Evolutionary conservation across 2,329 filamentous ascomycete genomes (phyloP).

Genomic region (Claviceps sorghi): DNA sequence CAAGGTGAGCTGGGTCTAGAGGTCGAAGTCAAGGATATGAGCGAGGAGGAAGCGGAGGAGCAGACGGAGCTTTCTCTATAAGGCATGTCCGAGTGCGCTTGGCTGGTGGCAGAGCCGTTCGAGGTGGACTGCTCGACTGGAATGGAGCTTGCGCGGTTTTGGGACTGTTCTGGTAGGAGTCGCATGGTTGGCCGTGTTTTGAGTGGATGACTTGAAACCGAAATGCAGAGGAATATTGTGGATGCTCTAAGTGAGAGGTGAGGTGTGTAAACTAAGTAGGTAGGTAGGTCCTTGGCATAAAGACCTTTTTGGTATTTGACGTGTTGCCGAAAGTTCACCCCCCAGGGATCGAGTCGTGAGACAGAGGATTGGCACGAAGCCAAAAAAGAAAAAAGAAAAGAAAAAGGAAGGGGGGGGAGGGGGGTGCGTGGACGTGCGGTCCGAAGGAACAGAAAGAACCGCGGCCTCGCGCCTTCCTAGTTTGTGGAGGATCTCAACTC

Average conservation of each 20-base stretch:
- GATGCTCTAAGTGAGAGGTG: neutral
- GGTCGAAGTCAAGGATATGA: neutral
- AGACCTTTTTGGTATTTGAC: neutral
- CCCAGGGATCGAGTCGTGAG: conserved; percentile 6
- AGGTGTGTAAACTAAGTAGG: neutral
- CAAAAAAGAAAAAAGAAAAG: neutral
- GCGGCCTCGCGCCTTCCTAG: neutral
- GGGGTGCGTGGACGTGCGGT: neutral
- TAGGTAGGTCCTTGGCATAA: neutral
- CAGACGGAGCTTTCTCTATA: conserved; percentile 12
- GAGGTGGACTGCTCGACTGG: conserved; percentile 6
- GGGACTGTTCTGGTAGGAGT: conserved; percentile 6
- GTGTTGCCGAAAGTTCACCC: conserved; percentile 3
- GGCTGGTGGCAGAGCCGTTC: neutral
- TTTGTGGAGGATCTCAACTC: neutral
- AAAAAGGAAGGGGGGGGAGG: neutral
- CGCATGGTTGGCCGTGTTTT: conserved; percentile 7
- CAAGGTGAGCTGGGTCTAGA: conserved; percentile 1
- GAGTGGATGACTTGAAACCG: neutral
- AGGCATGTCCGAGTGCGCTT: conserved; percentile 2
- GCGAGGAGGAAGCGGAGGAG: conserved; percentile 4
- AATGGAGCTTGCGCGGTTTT: conserved; percentile 8
- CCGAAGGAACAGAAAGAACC: neutral
- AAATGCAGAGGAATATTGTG: neutral
- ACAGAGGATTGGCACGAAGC: conserved; percentile 2